Base-by-base conservation (phyloP, 2,329 filamentous ascomycete species). In the Phaeosphaeria sp. region DNA sequence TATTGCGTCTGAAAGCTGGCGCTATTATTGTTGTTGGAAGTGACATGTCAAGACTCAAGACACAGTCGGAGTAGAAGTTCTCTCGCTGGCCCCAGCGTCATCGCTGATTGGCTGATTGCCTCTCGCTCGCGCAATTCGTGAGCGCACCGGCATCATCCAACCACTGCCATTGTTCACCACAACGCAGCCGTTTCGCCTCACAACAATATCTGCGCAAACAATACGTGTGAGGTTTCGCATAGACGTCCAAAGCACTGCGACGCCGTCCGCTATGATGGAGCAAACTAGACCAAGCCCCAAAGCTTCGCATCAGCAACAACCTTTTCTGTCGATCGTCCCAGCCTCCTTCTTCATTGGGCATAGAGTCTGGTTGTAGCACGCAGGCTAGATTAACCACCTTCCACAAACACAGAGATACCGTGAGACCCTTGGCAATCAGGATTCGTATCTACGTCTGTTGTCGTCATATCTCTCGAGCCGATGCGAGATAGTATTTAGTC, bases 321-420 rank as follows among this genome's bases (percentile, higher is more conserved):
- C 53, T 56, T 59, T 56, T 53, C 47, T 57, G 63, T 54, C 55
- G 65, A 69, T 70, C 61, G 49, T 24, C 53, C 54, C 40, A 55
- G 24, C 60, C 68, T 65, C 69, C 69, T 74, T 64, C 71, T 72
- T 27, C 17, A 58, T 72, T 36, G 49, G 68, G 71, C 53, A 53
- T 68, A 64, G 68, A 42, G 51, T 53, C 43, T 51, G 20, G 42
- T 62, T 55, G 46, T 54, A 54, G 51, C 42, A 58, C 51, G 30
- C 53, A 57, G 50, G 50, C 56, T 63, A 54, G 59, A 56, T 60
- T 60, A 63, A 53, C 63, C 60, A 72, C 71, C 69, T 73, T 69
- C 71, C 69, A 45, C 42, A 72, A 68, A 49, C 52, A 69, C 49
- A 17, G 53, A 46, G 53, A 51, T 36, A 46, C 36, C 39, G 49